phyloP scores from a whole-genome alignment of 2,329 filamentous ascomycete genomes.

The Macrophomina phaseolina region DNA sequence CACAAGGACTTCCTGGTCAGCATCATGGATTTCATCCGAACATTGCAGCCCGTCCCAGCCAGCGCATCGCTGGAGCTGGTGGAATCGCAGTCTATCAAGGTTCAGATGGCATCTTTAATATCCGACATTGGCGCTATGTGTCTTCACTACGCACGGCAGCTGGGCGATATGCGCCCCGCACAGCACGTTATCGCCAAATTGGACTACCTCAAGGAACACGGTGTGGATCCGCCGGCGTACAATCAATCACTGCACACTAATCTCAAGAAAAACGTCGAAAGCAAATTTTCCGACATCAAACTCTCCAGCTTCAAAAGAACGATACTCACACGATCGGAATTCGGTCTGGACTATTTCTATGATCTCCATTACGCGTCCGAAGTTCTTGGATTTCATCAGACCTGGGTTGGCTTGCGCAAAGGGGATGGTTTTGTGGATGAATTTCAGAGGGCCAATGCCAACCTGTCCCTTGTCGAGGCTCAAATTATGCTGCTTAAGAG shows the following conservation, averaged over 20 bases:
- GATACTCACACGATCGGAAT: slow-evolving; percentile 64
- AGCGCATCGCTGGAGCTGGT: slow-evolving; percentile 49
- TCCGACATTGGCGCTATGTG: slow-evolving; percentile 91
- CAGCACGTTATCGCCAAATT: slow-evolving; percentile 76
- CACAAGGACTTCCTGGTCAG: slow-evolving; percentile 75
- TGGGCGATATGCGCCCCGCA: slow-evolving; percentile 70
- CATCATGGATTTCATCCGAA: slow-evolving; percentile 72
- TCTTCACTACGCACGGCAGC: slow-evolving; percentile 82
- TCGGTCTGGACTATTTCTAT: slow-evolving; percentile 85
- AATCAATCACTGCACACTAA: slow-evolving; percentile 87
- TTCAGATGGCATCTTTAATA: slow-evolving; percentile 74
- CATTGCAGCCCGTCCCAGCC: slow-evolving; percentile 61
- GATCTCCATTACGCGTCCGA: slow-evolving; percentile 75
- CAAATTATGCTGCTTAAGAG: slow-evolving; percentile 85
- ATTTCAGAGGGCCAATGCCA: slow-evolving; percentile 84
- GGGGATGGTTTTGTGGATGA: slow-evolving; percentile 79
- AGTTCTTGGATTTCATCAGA: slow-evolving; percentile 76
- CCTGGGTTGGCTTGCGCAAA: slow-evolving; percentile 67
- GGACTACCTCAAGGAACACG: slow-evolving; percentile 79
- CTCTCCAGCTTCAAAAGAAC: slow-evolving; percentile 84
- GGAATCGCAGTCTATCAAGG: slow-evolving; percentile 45
- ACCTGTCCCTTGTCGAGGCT: slow-evolving; percentile 89
- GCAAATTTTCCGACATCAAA: slow-evolving; percentile 74
- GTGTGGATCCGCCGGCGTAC: slow-evolving; percentile 79
- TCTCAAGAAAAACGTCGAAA: slow-evolving; percentile 81